Conservation (phyloP, 2,329 filamentous ascomycete genomes). For the Malbranchea zuffiana region DNA sequence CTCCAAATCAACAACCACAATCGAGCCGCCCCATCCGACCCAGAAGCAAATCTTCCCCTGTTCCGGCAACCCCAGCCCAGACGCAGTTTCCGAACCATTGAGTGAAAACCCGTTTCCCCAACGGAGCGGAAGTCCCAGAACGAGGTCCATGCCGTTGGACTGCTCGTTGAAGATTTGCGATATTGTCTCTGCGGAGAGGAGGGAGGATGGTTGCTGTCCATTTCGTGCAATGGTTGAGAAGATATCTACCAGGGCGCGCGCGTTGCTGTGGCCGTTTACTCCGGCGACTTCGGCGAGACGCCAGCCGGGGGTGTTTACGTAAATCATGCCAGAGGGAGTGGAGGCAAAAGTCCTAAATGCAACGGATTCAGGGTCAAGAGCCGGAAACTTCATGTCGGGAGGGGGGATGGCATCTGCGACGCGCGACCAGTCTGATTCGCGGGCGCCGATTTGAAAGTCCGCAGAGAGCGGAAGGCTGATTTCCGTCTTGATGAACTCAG, state of each 20-base stretch:
- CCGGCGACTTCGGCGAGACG: constrained; percentile 34
- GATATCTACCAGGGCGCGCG: constrained; percentile 34
- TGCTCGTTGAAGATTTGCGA: constrained; percentile 39
- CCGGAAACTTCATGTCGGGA: constrained; percentile 11
- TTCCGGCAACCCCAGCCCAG: constrained; percentile 17
- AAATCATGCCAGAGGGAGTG: constrained; percentile 17
- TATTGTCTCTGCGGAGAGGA: constrained; percentile 34
- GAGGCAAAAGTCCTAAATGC: background rate
- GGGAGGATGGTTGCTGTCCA: constrained; percentile 26
- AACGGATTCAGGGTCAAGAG: constrained; percentile 15
- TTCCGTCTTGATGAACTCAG: constrained; percentile 35
- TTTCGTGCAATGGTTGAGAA: constrained; percentile 29
- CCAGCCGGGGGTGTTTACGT: constrained; percentile 25
- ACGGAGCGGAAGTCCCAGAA: constrained; percentile 24
- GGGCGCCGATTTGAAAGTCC: constrained; percentile 39
- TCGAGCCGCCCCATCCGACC: constrained; percentile 36
- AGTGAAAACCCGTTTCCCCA: constrained; percentile 38
- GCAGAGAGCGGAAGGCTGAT: constrained; percentile 35
- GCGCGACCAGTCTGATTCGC: constrained; percentile 34
- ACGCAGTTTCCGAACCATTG: background rate
- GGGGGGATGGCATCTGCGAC: constrained; percentile 27
- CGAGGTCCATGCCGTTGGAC: constrained; percentile 32
- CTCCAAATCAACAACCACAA: constrained; percentile 36
- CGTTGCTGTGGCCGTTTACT: constrained; percentile 39
- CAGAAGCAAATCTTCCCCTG: constrained; percentile 29